phyloP scores from a whole-genome alignment of 2,329 filamentous ascomycete species.

The Aspergillus viridinutans region DNA sequence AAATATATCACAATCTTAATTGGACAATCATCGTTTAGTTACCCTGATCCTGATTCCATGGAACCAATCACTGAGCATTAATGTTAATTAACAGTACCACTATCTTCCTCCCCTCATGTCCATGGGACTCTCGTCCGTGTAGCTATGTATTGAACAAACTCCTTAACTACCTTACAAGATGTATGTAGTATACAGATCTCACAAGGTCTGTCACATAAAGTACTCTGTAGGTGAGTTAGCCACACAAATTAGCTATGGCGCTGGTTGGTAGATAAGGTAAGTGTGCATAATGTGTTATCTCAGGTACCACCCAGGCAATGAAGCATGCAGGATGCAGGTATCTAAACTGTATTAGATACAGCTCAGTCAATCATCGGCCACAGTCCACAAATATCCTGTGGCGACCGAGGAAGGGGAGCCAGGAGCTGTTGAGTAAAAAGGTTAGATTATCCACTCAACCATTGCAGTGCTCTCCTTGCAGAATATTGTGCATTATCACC shows the following conservation, averaged over 20 bases:
- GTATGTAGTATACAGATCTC: too few relatives aligned
- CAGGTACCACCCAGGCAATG: not conserved
- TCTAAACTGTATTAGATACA: too few relatives aligned
- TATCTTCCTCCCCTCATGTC: not conserved
- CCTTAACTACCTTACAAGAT: too few relatives aligned
- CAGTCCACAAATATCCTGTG: not conserved
- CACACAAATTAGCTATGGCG: not conserved
- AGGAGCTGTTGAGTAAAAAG: not conserved
- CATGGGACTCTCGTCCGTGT: not conserved
- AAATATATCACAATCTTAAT: not conserved
- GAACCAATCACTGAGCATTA: not conserved
- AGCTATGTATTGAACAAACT: not conserved
- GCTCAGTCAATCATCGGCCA: not conserved
- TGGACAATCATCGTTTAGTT: not conserved
- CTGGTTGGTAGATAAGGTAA: not conserved
- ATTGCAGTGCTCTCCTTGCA: not conserved
- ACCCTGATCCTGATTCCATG: not conserved
- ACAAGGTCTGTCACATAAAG: not conserved
- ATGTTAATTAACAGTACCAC: not conserved
- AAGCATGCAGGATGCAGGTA: not conserved
- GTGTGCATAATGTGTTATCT: not conserved
- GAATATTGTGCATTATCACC: not conserved
- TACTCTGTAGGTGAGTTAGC: not conserved
- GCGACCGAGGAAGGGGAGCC: not conserved
- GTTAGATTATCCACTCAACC: not conserved